phyloP scores from a whole-genome alignment of 2,329 filamentous ascomycete genomes.

The Colletotrichum siamense region DNA sequence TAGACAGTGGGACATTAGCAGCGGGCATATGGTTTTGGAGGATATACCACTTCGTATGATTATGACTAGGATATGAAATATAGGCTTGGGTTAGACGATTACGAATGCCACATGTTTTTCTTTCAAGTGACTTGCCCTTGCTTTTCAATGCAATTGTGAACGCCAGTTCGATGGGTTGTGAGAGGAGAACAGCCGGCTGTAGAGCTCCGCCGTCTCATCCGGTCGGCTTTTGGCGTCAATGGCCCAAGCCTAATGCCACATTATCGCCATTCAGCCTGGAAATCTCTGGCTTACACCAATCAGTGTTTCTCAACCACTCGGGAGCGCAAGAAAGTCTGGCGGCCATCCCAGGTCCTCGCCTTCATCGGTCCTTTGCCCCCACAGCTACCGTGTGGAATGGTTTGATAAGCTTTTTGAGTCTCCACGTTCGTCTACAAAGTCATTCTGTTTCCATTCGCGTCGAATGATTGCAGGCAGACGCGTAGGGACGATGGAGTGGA shows the following conservation, averaged over 20 bases:
- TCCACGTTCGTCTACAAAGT: not conserved
- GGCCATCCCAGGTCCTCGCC: not conserved
- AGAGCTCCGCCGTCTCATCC: not conserved
- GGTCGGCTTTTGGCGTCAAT: not conserved
- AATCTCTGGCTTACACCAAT: not conserved
- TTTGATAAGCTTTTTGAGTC: no score
- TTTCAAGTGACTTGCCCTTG: not conserved
- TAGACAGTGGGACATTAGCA: slow-evolving; percentile 3
- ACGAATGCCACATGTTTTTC: not conserved
- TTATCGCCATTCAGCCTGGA: not conserved
- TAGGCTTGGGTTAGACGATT: not conserved
- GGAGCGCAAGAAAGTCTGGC: no score
- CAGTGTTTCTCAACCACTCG: not conserved
- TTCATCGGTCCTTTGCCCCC: accelerated
- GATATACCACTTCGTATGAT: slow-evolving; percentile 23
- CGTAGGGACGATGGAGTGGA: not conserved
- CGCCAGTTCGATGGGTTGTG: not conserved
- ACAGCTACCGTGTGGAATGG: not conserved
- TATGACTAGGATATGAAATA: slow-evolving; percentile 10
- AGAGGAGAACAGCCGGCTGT: not conserved
- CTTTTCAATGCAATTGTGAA: not conserved
- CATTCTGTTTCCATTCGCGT: not conserved
- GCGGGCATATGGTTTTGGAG: slow-evolving; percentile 9
- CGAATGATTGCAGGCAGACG: not conserved
- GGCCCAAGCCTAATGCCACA: not conserved